Evolutionary conservation across 75 land plant species (phyloP).

Genomic region (Selaginella moellendorffii): DNA sequence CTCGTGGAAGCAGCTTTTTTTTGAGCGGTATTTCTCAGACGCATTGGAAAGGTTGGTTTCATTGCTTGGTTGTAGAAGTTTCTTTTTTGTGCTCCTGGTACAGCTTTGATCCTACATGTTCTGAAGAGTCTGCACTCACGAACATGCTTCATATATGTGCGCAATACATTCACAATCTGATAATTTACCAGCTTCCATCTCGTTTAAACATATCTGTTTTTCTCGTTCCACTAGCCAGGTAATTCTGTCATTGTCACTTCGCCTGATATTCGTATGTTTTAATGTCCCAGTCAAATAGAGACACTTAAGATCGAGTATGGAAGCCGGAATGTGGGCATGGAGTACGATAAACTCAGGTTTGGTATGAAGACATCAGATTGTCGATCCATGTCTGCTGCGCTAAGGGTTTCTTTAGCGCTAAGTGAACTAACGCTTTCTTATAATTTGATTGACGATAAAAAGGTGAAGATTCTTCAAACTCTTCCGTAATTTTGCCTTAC

Average conservation of each 20-base stretch:
- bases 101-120: conserved; percentile 20
- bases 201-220: conserved; percentile 13
- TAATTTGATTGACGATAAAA: conserved; percentile 17
- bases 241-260: not conserved
- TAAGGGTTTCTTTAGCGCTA: conserved; percentile 12
- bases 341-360: conserved; percentile 17
- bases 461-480: conserved; percentile 17
- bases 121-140: conserved; percentile 11
- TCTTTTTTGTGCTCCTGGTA: too few relatives aligned
- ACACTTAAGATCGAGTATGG: conserved; percentile 27
- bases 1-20: conserved; percentile 32
- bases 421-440: conserved; percentile 23
- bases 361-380: conserved; percentile 31
- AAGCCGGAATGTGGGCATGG: conserved; percentile 18
- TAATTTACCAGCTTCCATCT: conserved; percentile 18
- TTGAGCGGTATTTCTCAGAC: conserved; percentile 25
- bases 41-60: conserved; percentile 22
- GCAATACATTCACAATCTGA: conserved; percentile 19
- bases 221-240: conserved; percentile 14
- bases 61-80: too few relatives aligned
- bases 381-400: conserved; percentile 16
- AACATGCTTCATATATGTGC: conserved; percentile 13
- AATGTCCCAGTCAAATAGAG: conserved; percentile 11
- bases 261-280: not conserved
- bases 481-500: too few relatives aligned